phyloP scores from a whole-genome alignment of 2,329 filamentous ascomycete genomes.

The Elsinoe batatas region DNA sequence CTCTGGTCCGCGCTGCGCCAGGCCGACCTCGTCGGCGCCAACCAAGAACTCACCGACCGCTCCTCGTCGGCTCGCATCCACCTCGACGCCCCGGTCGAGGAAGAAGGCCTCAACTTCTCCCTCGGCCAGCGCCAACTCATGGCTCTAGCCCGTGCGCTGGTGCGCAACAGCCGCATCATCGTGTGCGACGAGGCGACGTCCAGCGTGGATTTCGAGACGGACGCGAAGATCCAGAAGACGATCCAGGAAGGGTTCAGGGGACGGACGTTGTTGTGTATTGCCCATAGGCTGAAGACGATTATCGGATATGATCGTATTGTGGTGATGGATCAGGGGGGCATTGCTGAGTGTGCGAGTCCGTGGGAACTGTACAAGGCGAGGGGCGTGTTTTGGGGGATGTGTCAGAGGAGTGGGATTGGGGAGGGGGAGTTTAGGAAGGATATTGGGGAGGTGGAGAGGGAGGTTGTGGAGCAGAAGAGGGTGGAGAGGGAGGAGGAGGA shows the following conservation, averaged over 20 bases:
- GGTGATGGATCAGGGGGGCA: constrained; percentile 84
- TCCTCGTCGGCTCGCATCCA: constrained; percentile 52
- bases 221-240: constrained; percentile 86
- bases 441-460: constrained; percentile 23
- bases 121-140: constrained; percentile 91
- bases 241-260: constrained; percentile 78
- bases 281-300: constrained; percentile 84
- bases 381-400: constrained; percentile 84
- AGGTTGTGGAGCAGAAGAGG: constrained; percentile 22
- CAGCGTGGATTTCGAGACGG: constrained; percentile 90
- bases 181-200: constrained; percentile 95
- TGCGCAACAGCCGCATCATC: constrained; percentile 81
- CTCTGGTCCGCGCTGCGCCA: constrained; percentile 71
- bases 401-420: constrained; percentile 70
- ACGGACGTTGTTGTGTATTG: constrained; percentile 84
- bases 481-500: not conserved
- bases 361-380: constrained; percentile 59
- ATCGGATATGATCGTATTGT: constrained; percentile 85
- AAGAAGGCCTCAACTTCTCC: constrained; percentile 93
- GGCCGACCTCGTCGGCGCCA: constrained; percentile 56
- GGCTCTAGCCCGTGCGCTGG: constrained; percentile 83
- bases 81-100: constrained; percentile 77
- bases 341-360: constrained; percentile 78
- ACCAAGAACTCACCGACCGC: constrained; percentile 36
- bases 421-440: constrained; percentile 37